These are phyloP conservation scores for Diaporthe caulivora DNA, from an alignment of 2,329 filamentous ascomycete genomes.

Conservation along the genomic window DNA sequence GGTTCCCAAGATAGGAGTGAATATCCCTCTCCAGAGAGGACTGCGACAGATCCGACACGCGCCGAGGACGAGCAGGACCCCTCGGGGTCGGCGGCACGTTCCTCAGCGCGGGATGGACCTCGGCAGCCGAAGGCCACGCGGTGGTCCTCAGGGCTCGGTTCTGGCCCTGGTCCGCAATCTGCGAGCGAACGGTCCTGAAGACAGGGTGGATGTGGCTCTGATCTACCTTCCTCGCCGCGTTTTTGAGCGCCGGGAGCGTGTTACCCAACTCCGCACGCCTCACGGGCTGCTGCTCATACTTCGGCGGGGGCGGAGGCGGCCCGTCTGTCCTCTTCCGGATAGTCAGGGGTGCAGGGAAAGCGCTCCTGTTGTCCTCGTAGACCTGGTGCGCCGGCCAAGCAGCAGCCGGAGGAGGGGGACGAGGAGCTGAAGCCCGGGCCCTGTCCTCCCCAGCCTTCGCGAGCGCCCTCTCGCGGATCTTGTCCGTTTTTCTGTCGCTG, in stretches of 20 bases:
- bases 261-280: neutral
- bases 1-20: neutral
- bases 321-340: neutral
- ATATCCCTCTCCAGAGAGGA: neutral
- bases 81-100: neutral
- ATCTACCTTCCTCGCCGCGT: neutral
- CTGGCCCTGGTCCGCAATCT: neutral
- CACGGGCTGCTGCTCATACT: neutral
- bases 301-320: neutral
- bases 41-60: neutral
- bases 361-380: neutral
- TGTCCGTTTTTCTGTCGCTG: neutral
- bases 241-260: neutral
- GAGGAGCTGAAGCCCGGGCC: neutral
- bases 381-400: neutral
- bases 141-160: neutral
- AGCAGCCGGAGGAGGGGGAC: neutral
- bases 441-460: neutral
- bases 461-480: conserved; percentile 5
- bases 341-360: neutral
- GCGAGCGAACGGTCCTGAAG: neutral
- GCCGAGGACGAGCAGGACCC: too few relatives aligned
- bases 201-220: neutral
- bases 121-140: too few relatives aligned
- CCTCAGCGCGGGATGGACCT: neutral